Percentiles rank a stretch among this genome's conserved stretches.
These are phyloP conservation scores for Centaurea solstitialis DNA, from an alignment of 129 eudicot genomes.

Conservation along the genomic window DNA sequence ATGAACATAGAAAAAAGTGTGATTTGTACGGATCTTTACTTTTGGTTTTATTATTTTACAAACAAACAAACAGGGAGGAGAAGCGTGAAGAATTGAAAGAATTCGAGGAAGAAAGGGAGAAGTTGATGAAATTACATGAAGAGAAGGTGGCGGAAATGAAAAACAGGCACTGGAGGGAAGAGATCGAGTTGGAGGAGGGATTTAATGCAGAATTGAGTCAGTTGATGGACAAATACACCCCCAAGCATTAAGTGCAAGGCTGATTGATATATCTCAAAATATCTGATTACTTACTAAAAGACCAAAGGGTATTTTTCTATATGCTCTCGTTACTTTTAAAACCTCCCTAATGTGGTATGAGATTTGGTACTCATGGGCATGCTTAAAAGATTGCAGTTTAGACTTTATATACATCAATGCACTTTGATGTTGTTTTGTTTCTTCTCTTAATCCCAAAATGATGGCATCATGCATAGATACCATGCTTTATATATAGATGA, in stretches of 20 bases:
- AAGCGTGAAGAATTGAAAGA: constrained; percentile 52
- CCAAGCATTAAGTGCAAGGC: constrained; percentile 20
- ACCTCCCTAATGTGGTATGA: not conserved
- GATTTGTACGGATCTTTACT: not conserved
- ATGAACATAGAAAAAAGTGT: not conserved
- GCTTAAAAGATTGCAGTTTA: not conserved
- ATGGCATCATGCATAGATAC: not conserved
- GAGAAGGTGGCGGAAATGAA: constrained; percentile 43
- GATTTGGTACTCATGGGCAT: not conserved
- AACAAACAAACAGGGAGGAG: constrained; percentile 36
- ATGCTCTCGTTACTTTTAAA: not conserved
- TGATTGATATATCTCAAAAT: not conserved
- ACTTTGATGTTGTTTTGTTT: not conserved
- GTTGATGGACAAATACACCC: constrained; percentile 64
- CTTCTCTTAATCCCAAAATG: not conserved
- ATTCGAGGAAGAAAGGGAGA: constrained; percentile 53
- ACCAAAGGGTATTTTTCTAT: not conserved
- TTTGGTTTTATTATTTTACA: too few relatives aligned
- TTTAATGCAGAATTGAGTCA: constrained; percentile 42
- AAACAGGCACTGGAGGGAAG: constrained; percentile 50
- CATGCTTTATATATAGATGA: not conserved
- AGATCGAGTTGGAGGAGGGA: constrained; percentile 56
- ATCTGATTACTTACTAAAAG: not conserved
- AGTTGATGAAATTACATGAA: constrained; percentile 42
- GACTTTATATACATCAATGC: not conserved